These are phyloP conservation scores for Fusarium brachygibbosum DNA, from an alignment of 2,329 filamentous ascomycete species.

Conservation along the genomic window DNA sequence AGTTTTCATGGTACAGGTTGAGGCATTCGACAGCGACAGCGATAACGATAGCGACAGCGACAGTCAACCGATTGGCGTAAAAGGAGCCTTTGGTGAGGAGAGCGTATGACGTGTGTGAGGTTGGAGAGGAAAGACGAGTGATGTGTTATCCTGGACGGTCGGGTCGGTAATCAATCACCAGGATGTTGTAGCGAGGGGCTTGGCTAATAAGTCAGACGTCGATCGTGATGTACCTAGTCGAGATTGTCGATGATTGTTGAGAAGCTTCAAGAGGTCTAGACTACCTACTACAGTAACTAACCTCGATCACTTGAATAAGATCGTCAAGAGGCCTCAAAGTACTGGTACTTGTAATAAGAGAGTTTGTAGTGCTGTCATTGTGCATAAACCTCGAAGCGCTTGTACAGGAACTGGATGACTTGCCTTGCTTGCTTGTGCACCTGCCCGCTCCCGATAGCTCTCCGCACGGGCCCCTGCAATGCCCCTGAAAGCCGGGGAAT, in stretches of 20 bases:
- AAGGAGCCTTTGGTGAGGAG: slow-evolving; percentile 21
- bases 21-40: slow-evolving; percentile 42
- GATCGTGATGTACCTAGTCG: slow-evolving; percentile 46
- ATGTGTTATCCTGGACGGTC: slow-evolving; percentile 8
- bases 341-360: slow-evolving; percentile 16
- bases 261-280: slow-evolving; percentile 31
- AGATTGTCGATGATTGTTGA: slow-evolving; percentile 45
- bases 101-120: slow-evolving; percentile 28
- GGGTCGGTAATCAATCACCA: slow-evolving; percentile 23
- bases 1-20: slow-evolving; percentile 42
- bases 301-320: slow-evolving; percentile 36
- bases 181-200: slow-evolving; percentile 25
- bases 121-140: slow-evolving; percentile 9
- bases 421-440: slow-evolving; percentile 7
- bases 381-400: not conserved
- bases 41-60: slow-evolving; percentile 41
- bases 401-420: slow-evolving; percentile 26
- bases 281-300: not conserved
- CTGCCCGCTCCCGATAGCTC: slow-evolving; percentile 36
- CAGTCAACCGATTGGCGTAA: slow-evolving; percentile 28
- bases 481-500: slow-evolving; percentile 41
- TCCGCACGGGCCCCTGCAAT: slow-evolving; percentile 32
- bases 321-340: slow-evolving; percentile 24
- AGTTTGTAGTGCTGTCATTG: not conserved
- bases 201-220: slow-evolving; percentile 41